Evolutionary conservation across 2,329 filamentous ascomycete species (phyloP).

Genomic region (Westerdykella aurantiaca): DNA sequence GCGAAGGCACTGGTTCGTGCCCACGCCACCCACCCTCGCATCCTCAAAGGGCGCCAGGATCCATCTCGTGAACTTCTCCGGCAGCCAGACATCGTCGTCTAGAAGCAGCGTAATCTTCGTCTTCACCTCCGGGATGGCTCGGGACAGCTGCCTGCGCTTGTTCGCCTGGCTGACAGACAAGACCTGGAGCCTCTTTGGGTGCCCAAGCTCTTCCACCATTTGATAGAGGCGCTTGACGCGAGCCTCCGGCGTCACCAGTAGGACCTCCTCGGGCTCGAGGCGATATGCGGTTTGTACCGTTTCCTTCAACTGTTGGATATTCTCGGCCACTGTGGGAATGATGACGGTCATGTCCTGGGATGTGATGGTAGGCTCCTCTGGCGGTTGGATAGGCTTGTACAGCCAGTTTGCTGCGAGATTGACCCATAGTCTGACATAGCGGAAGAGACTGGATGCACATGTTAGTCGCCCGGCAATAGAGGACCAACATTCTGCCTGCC

Average conservation of each 20-base stretch:
- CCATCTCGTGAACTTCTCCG: constrained; percentile 78
- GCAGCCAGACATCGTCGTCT: constrained; percentile 95
- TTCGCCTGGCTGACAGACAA: constrained; percentile 80
- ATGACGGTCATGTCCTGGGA: constrained; percentile 87
- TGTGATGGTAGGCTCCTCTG: constrained; percentile 72
- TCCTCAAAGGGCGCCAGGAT: constrained; percentile 90
- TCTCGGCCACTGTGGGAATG: constrained; percentile 85
- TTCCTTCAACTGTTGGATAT: constrained; percentile 73
- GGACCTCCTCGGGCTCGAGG: constrained; percentile 64
- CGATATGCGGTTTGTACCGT: constrained; percentile 73
- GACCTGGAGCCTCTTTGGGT: constrained; percentile 61
- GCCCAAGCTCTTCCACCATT: constrained; percentile 45
- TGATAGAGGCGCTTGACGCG: constrained; percentile 64
- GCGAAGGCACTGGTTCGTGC: constrained; percentile 81
- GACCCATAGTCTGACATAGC: constrained; percentile 78
- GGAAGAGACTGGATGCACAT: constrained; percentile 61
- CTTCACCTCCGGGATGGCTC: constrained; percentile 77
- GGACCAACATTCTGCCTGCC: neutral
- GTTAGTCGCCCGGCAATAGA: constrained; percentile 16
- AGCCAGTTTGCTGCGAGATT: constrained; percentile 72
- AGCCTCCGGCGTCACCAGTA: constrained; percentile 80
- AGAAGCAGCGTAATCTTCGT: constrained; percentile 87
- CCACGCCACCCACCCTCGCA: constrained; percentile 75
- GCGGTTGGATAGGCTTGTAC: constrained; percentile 79
- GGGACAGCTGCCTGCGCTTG: constrained; percentile 89